Evolutionary conservation across 228 moss, liverwort and hornwort genomes (phyloP), one percentile per base, ranked within the genome.

Genomic region (Sphagnum magellanicum): DNA sequence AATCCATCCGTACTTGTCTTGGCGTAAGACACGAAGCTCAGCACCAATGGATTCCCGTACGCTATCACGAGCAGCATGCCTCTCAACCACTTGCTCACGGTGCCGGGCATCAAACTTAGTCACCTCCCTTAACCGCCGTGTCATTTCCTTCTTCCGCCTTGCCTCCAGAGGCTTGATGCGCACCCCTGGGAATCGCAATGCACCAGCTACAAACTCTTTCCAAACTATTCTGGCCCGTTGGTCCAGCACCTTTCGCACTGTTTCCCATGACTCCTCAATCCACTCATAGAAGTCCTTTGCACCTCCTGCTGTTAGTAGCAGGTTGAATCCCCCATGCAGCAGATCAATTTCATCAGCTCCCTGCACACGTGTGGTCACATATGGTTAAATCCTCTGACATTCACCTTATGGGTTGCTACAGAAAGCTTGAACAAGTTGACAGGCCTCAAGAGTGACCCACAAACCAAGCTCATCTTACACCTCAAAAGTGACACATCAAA

Each of bases 1-100:
- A 71, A 98, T 89, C 94, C 94, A 94, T 67, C 94, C 94, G 74
- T 98, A 98, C 76, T 94, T 93, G 75, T 98, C 92, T 76, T 94
- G 98, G 16, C 94, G 84, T 73, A 98, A 81, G 8, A 87, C 88
- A 66, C 98, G 92, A 67, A 98, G 74, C 77, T 90, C 92, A 61
- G 81, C 86, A 65, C 84, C 86, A 81, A 87, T 86, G 15, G 92
- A 87, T 68, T 91, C 98, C 70, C 98, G 78, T 71, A 94, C 90
- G 70, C 90, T 84, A 85, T 90, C 81, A 75, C 79, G 68, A 81
- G 72, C 83, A 59, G 82, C 79, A 61, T 90, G 89, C 70, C 84
- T 76, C 73, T 92, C 92, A 32, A 80, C 65, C 82, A 94, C 91
- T 63, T 86, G 88, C 50, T 92, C 93, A 77, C 82, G 85, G 71